phyloP scores from a whole-genome alignment of 2,329 filamentous ascomycete species.

The Coniochaeta sp. region DNA sequence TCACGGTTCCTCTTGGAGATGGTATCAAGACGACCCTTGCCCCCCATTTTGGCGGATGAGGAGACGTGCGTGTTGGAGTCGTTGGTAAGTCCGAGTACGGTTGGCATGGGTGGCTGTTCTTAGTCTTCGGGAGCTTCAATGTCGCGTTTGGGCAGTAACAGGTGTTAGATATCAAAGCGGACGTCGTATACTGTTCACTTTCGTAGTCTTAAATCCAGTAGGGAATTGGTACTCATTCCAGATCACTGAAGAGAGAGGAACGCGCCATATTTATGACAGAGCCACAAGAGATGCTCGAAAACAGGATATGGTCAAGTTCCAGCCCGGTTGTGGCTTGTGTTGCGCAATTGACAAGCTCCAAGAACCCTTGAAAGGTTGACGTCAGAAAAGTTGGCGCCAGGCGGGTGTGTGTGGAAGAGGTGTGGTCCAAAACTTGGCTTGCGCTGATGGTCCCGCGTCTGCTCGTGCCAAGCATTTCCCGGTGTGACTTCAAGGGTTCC shows the following conservation, averaged over 20 bases:
- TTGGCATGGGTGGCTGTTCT: slow-evolving; percentile 18
- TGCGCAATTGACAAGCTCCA: background rate
- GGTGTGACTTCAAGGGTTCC: background rate
- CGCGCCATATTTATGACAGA: too few species aligned
- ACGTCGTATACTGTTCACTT: too few species aligned
- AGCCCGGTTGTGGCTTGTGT: background rate
- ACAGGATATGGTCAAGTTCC: background rate
- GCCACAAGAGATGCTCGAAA: background rate
- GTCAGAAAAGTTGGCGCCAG: background rate
- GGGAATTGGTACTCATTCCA: too few species aligned
- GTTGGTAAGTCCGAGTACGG: slow-evolving; percentile 24
- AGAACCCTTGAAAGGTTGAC: background rate
- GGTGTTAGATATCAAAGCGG: too few species aligned
- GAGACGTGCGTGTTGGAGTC: slow-evolving; percentile 10
- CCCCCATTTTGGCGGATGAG: slow-evolving; percentile 16
- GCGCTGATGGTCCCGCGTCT: background rate
- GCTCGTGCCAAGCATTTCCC: background rate
- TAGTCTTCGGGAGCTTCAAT: background rate
- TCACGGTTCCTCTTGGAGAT: slow-evolving; percentile 32
- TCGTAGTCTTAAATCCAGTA: too few species aligned
- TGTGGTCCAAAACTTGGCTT: background rate
- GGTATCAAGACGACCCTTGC: slow-evolving; percentile 25
- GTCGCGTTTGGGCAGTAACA: too few species aligned
- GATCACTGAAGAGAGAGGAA: too few species aligned
- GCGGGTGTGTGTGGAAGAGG: background rate